A percentile compares a stretch with the other conserved stretches of the same genome.
Evolutionary conservation across 1,284 basidiomycete species (phyloP).

Genomic region (Volvariella volvacea): DNA sequence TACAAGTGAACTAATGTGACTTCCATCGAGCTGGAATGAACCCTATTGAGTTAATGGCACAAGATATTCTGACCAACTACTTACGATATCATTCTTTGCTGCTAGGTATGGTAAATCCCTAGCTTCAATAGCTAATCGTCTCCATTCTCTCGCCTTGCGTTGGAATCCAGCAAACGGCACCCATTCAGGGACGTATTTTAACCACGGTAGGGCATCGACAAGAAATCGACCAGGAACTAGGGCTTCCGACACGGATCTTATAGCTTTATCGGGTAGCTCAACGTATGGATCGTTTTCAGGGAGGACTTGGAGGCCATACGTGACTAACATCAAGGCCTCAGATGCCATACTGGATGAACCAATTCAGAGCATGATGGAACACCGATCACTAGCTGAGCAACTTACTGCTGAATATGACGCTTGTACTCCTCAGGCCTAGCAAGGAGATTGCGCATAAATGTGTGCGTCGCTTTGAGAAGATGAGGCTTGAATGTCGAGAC

Average conservation of each 20-base stretch:
- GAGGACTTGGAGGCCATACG: constrained; percentile 11
- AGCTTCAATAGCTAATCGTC: constrained; percentile 13
- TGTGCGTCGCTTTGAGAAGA: background rate
- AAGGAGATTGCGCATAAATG: background rate
- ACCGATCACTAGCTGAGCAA: background rate
- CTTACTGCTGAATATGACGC: constrained; percentile 2
- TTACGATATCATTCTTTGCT: constrained; percentile 15
- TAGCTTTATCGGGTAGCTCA: constrained; percentile 9
- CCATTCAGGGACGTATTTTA: constrained; percentile 38
- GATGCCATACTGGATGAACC: constrained; percentile 8
- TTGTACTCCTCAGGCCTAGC: constrained; percentile 1
- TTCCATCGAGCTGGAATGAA: too few relatives aligned
- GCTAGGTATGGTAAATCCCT: constrained; percentile 24
- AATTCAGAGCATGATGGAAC: constrained; percentile 7
- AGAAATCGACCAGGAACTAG: constrained; percentile 15
- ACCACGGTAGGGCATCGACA: constrained; percentile 17
- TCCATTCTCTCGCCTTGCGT: constrained; percentile 29
- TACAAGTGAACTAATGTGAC: too few relatives aligned
- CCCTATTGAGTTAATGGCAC: too few relatives aligned
- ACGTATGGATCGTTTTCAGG: constrained; percentile 9
- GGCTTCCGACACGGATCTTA: constrained; percentile 9
- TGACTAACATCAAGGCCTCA: constrained; percentile 5
- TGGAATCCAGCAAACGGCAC: constrained; percentile 39
- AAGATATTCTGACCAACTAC: too few relatives aligned
- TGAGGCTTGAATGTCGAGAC: constrained; percentile 1